These are phyloP conservation scores for Aureobasidium uvarum DNA, from an alignment of 2,329 filamentous ascomycete genomes.

Conservation along the genomic window DNA sequence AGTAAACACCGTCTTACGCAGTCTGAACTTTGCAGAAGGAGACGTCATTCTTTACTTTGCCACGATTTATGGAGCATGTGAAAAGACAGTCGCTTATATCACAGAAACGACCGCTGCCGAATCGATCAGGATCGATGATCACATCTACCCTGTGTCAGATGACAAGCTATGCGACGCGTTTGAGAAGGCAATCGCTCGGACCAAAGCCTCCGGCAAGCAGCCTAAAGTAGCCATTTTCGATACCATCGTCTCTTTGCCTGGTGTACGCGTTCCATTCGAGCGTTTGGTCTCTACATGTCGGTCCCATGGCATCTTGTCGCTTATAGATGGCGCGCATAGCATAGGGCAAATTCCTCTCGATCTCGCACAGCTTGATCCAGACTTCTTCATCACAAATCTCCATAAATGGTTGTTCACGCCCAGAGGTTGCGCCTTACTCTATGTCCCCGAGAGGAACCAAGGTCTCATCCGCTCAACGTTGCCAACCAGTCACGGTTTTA, in stretches of 20 bases:
- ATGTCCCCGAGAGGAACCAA: constrained; percentile 76
- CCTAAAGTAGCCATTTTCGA: constrained; percentile 74
- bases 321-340: constrained; percentile 82
- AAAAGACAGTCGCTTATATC: constrained; percentile 69
- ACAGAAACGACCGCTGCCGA: constrained; percentile 62
- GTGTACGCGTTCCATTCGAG: constrained; percentile 77
- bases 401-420: constrained; percentile 89
- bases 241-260: constrained; percentile 74
- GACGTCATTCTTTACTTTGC: constrained; percentile 79
- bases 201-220: constrained; percentile 57
- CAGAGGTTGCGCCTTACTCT: constrained; percentile 75
- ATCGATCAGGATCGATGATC: constrained; percentile 54
- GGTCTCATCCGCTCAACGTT: constrained; percentile 68
- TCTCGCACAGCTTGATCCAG: constrained; percentile 64
- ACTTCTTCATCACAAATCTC: constrained; percentile 84
- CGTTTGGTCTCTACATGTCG: constrained; percentile 62
- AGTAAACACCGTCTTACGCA: constrained; percentile 76
- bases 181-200: constrained; percentile 54
- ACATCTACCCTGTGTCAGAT: constrained; percentile 69
- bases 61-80: constrained; percentile 75
- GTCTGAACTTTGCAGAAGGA: constrained; percentile 63
- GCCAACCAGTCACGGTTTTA: constrained; percentile 78
- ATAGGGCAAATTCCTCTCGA: constrained; percentile 76
- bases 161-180: constrained; percentile 64
- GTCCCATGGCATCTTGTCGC: constrained; percentile 65